Evolutionary conservation across 2,329 filamentous ascomycete genomes (phyloP).

Genomic region (Anisogramma anomala): DNA sequence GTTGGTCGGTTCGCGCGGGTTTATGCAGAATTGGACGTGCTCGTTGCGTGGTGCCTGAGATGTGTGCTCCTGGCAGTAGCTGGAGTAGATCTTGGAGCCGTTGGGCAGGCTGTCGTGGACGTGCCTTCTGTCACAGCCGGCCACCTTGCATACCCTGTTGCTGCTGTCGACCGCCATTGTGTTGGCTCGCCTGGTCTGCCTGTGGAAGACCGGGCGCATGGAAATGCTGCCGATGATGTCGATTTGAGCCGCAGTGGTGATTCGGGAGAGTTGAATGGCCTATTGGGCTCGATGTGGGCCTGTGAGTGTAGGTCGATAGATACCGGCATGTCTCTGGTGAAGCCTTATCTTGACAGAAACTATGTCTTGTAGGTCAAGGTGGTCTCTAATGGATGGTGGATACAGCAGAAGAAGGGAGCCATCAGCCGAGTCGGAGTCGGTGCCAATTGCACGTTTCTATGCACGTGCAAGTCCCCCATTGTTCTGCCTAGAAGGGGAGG

Average conservation of each 20-base stretch:
- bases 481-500: conserved; percentile 7
- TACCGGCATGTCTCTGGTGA: background rate
- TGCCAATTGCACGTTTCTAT: conserved; percentile 2
- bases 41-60: conserved; percentile 9
- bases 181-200: background rate
- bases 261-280: background rate
- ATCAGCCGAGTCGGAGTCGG: conserved; percentile 4
- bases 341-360: conserved; percentile 2
- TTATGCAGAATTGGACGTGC: conserved; percentile 11
- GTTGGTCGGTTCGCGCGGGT: conserved; percentile 7
- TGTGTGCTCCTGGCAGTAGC: conserved; percentile 13
- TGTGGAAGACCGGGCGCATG: background rate
- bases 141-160: conserved; percentile 1
- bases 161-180: conserved; percentile 1
- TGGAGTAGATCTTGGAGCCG: background rate
- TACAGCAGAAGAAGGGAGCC: background rate
- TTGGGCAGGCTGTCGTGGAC: conserved; percentile 2
- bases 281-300: background rate
- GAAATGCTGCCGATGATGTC: conserved; percentile 1
- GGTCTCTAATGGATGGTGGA: conserved; percentile 2
- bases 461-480: conserved; percentile 1
- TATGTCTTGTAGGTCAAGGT: conserved; percentile 7
- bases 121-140: conserved; percentile 3
- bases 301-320: conserved; percentile 1
- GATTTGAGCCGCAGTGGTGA: background rate